Evolutionary conservation across 768 basidiomycete species (phyloP).

Genomic region (Lactifluus volemus): DNA sequence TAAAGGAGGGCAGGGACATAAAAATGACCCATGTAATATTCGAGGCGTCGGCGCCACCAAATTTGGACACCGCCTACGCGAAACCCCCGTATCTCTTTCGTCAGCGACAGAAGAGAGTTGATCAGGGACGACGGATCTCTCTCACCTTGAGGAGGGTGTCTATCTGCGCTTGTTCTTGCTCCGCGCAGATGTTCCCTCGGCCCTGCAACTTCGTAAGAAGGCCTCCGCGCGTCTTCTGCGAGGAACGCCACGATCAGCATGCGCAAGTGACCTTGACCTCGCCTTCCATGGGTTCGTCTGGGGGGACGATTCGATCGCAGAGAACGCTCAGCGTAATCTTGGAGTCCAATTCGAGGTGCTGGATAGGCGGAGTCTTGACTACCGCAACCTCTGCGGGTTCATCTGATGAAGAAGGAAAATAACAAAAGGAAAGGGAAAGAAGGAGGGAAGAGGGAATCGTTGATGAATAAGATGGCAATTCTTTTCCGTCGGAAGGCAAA

Average conservation of each 20-base stretch:
- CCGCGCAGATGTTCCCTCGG: conserved; percentile 33
- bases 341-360: conserved; percentile 47
- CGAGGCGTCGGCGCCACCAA: conserved; percentile 35
- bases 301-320: conserved; percentile 54
- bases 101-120: not conserved
- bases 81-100: not conserved
- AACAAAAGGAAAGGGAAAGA: not conserved
- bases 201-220: conserved; percentile 39
- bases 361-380: conserved; percentile 51
- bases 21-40: conserved; percentile 47
- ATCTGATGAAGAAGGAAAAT: conserved; percentile 31
- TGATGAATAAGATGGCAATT: no score
- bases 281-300: conserved; percentile 43
- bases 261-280: conserved; percentile 37
- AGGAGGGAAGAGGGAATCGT: no score
- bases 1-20: conserved; percentile 39
- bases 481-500: not conserved
- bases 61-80: conserved; percentile 42
- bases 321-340: conserved; percentile 47
- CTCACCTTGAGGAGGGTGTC: conserved; percentile 41
- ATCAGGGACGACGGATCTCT: not conserved
- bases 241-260: conserved; percentile 33
- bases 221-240: conserved; percentile 39
- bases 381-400: conserved; percentile 56
- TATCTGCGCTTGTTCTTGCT: conserved; percentile 41